Evolutionary conservation across 2,329 filamentous ascomycete species (phyloP), one percentile per base, ranked within the genome.

Genomic region (Penicillium psychrosexuale): DNA sequence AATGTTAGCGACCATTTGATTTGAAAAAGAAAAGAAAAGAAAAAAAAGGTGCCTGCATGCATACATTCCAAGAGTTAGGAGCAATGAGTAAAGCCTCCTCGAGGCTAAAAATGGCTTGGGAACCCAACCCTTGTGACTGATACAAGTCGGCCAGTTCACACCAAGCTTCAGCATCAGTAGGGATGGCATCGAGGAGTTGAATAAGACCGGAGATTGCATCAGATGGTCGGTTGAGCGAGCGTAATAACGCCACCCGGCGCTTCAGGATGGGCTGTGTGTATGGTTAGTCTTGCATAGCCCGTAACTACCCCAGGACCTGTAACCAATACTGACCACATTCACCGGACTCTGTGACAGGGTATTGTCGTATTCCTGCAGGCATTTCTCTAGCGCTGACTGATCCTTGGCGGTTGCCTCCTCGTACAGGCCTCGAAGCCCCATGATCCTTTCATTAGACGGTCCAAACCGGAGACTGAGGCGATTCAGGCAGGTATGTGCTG

Each of bases 31-130:
- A 24, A 24, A 24, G 22, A 24, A 24, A 24, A 24, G 22, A 24
- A 24, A 28, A 3, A 39, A 19, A 17, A 44, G 17, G 36, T 27
- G 17, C 15, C 24, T 19, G 36, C 8, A 46, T 72, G 8, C 89
- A 71, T 72, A 94, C 90, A 78, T 96, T 97, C 92, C 94, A 99
- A 19, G 93, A 90, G 77, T 96, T 96, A 4, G 94, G 93, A 50
- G 85, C 84, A 54, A 96, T 80, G 48, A 97, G 78, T 42, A 99
- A 75, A 19, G 96, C 91, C 72, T 99, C 94, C 72, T 99, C 94
- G 42, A 96, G 77, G 57, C 91, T 88, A 72, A 88, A 96, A 47
- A 96, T 85, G 37, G 91, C 89, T 72, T 97, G 93, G 13, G 86
- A 77, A 68, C 89, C 91, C 65, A 93, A 75, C 0, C 88, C 90